Evolutionary conservation across 1,284 basidiomycete genomes (phyloP), one percentile per base, ranked within the genome.

Genomic region (Salmacisia buchloeana): DNA sequence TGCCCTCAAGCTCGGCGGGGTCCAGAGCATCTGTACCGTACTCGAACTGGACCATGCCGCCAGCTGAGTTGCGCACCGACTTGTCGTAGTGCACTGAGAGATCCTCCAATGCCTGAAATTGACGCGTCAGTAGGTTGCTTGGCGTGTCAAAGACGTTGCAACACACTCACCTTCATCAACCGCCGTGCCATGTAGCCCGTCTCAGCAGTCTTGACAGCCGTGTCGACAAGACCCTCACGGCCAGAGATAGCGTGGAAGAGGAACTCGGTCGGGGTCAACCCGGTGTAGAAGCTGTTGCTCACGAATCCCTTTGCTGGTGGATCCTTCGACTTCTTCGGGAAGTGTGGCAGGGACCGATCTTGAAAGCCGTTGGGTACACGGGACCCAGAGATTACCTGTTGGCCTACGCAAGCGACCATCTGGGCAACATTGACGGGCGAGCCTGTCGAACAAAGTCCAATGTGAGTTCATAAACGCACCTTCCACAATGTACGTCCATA

Each of bases 351-450:
- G 1, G 96, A 97, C 56, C 96, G 91, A 82, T 99, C 96, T 82
- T 98, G 96, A 84, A 99, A 98, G 59, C 94, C 96, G 84, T 98
- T 91, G 1, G 93, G 93, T 6, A 99, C 94, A 87, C 96, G 96
- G 80, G 92, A 90, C 25, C 96, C 96, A 27, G 91, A 88, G 71
- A 98, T 98, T 81, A 98, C 97, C 79, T 99, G 96, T 80, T 99
- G 96, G 10, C 96, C 96, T 72, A 99, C 96, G 86, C 94, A 97
- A 71, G 96, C 96, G 64, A 98, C 96, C 96, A 99, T 99, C 83
- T 99, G 96, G 13, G 93, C 96, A 64, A 99, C 96, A 81, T 99
- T 98, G 83, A 98, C 97, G 70, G 94, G 92, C 74, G 94, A 97
- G 80, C 94, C 75, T 54, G 27, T 25, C 13, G 29, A 7, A 38